Evolutionary conservation across 768 basidiomycete species (phyloP).

Genomic region (Suillus luteus): DNA sequence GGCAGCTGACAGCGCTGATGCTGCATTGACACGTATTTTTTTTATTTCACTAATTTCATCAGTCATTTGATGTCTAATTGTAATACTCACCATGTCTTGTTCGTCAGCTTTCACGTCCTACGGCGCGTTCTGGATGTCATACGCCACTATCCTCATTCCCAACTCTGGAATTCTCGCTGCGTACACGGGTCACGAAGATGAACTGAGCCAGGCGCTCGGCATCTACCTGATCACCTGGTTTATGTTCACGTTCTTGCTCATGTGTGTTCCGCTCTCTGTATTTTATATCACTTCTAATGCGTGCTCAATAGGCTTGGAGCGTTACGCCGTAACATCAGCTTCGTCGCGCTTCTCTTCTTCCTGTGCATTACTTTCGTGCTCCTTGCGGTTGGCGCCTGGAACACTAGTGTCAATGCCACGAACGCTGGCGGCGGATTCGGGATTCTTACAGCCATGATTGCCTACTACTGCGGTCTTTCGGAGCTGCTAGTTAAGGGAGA

Average conservation of each 20-base stretch:
- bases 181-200: constrained; percentile 39
- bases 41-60: background rate
- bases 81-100: background rate
- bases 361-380: constrained; percentile 55
- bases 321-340: constrained; percentile 49
- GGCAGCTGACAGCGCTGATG: too few species aligned
- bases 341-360: constrained; percentile 53
- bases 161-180: constrained; percentile 60
- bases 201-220: constrained; percentile 62
- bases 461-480: constrained; percentile 47
- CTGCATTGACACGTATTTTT: background rate
- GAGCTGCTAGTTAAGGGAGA: constrained; percentile 42
- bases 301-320: constrained; percentile 44
- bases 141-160: constrained; percentile 71
- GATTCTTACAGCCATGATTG: constrained; percentile 47
- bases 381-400: constrained; percentile 43
- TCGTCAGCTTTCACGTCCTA: constrained; percentile 73
- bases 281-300: constrained; percentile 5
- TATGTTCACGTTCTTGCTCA: constrained; percentile 66
- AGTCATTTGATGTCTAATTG: background rate
- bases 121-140: constrained; percentile 90
- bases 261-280: constrained; percentile 44
- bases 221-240: constrained; percentile 79
- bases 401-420: constrained; percentile 18
- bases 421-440: constrained; percentile 50